phyloP scores from a whole-genome alignment of 768 basidiomycete species.

The Phaeotremella skinneri region DNA sequence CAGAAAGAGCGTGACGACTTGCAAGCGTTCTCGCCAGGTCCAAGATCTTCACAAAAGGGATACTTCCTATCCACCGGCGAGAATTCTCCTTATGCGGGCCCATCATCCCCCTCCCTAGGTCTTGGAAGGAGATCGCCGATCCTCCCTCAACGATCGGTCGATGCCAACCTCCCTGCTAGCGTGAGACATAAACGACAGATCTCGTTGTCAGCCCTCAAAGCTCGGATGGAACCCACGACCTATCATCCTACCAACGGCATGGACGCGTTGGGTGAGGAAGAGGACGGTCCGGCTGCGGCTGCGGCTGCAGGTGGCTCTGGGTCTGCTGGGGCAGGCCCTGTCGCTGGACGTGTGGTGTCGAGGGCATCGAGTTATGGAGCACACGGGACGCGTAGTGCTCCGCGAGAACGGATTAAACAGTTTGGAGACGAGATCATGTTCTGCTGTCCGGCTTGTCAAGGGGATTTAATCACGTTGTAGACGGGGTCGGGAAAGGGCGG shows the following conservation, averaged over 20 bases:
- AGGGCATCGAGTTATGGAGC: neutral
- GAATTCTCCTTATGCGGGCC: slow-evolving; percentile 4
- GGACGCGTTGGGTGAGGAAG: slow-evolving; percentile 4
- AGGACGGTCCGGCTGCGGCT: neutral
- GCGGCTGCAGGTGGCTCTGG: neutral
- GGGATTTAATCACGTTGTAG: slow-evolving; percentile 47
- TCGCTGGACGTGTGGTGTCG: neutral
- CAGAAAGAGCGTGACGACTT: slow-evolving; percentile 24
- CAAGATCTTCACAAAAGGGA: neutral
- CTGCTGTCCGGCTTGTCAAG: slow-evolving; percentile 48
- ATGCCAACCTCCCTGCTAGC: slow-evolving; percentile 41
- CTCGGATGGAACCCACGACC: slow-evolving; percentile 38
- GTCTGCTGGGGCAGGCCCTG: slow-evolving; percentile 1
- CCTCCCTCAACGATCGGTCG: slow-evolving; percentile 24
- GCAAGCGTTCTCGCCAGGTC: neutral
- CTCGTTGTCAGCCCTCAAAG: slow-evolving; percentile 46
- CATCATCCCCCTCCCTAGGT: neutral
- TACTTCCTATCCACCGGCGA: slow-evolving; percentile 24
- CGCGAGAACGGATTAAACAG: slow-evolving; percentile 18
- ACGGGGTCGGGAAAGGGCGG: neutral
- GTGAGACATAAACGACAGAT: slow-evolving; percentile 48
- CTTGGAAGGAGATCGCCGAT: neutral
- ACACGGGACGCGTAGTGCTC: too few relatives aligned
- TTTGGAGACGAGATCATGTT: slow-evolving; percentile 50
- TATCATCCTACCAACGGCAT: slow-evolving; percentile 8